Base-by-base conservation (phyloP, 805 yeast species). In the Teunomyces aglyptinius region DNA sequence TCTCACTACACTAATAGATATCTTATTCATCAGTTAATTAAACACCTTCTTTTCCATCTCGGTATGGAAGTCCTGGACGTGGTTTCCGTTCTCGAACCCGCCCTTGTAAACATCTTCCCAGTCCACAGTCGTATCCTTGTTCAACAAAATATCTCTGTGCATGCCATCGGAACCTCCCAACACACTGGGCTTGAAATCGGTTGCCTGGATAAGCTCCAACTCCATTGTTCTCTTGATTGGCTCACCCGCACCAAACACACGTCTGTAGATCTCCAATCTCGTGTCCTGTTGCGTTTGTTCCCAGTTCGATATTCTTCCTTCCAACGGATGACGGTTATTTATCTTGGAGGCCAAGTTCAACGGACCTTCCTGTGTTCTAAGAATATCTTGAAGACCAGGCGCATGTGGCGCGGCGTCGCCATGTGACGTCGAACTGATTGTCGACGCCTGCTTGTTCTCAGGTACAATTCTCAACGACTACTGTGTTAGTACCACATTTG, bases 211-310 rank as follows among this genome's bases (percentile, higher is more conserved):
- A 20, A 92, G 77, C 47, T 81, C 73, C 60, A 88, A 70, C 58
- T 94, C 99, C 97, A 94, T 90, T 27, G 84, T 82, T 60, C 97
- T 78, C 61, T 85, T 85, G 65, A 92, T 86, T 6, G 99, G 97
- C 59, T 88, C 98, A 8, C 94, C 97, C 41, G 92, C 82, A 12
- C 99, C 99, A 64, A 86, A 90, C 13, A 87, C 69, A 54, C 95
- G 80, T 62, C 96, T 80, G 66, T 87, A 84, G 49, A 81, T 81
- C 62, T 90, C 94, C 71, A 91, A 58, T 58, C 82, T 82, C 53
- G 84, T 71, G 26, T 81, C 81, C 28, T 78, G 77, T 59, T 89
- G 90, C 10, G 85, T 85, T 38, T 74, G 70, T 19, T 90, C 95
- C 97, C 97, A 94, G 58, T 82, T 77, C 46, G 71, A 66, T 32